Conservation (phyloP, 2,329 filamentous ascomycete species). For the Neurospora sp. region DNA sequence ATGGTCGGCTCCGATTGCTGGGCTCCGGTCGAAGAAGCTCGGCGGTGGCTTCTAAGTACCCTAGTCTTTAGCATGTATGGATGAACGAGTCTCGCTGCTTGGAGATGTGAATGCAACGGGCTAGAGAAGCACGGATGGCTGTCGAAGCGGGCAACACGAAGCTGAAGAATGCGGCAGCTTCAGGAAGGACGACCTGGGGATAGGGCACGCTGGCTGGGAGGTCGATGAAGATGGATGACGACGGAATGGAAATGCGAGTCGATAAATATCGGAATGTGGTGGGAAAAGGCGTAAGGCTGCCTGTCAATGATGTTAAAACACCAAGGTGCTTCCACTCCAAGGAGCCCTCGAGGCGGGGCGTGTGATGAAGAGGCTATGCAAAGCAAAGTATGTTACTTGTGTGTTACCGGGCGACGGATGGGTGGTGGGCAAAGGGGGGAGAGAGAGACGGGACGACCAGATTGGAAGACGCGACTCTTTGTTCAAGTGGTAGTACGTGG, state of each 20-base stretch:
- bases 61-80: conserved; percentile 48
- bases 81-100: conserved; percentile 8
- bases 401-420: neutral
- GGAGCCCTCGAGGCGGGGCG: neutral
- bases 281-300: neutral
- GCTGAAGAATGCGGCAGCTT: neutral
- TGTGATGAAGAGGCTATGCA: neutral
- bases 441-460: neutral
- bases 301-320: neutral
- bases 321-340: neutral
- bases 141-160: neutral
- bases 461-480: neutral
- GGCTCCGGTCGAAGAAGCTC: conserved; percentile 45
- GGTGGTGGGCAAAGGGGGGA: neutral
- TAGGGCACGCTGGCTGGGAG: neutral
- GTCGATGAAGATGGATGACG: neutral
- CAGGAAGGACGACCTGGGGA: neutral
- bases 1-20: conserved; percentile 36
- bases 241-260: neutral
- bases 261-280: neutral
- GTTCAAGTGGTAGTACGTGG: neutral
- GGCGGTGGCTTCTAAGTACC: conserved; percentile 35
- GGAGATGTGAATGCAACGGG: neutral
- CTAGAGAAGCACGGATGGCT: neutral
- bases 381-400: neutral